phyloP scores from a whole-genome alignment of 495 filamentous ascomycete genomes.

The Viridothelium virens region DNA sequence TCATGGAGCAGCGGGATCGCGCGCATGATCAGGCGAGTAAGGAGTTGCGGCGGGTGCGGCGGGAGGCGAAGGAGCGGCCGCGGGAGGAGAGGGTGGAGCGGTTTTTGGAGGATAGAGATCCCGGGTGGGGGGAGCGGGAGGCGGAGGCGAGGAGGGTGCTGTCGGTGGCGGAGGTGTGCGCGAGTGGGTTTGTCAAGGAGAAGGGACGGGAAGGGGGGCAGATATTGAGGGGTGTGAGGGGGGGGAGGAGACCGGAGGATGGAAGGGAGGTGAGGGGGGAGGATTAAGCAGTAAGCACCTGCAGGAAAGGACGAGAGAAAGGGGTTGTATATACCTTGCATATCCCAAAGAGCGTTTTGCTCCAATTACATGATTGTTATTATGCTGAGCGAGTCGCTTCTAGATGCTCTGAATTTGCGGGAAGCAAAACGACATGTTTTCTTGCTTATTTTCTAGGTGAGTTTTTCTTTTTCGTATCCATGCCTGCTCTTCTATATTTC shows the following conservation, averaged over 20 bases:
- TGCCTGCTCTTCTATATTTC: too few relatives aligned
- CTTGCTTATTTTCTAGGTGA: too few relatives aligned
- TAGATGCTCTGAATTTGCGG: too few relatives aligned
- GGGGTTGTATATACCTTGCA: too few relatives aligned
- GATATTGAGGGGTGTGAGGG: neutral
- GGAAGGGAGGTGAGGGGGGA: neutral
- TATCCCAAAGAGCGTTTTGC: too few relatives aligned
- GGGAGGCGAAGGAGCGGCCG: conserved; percentile 41
- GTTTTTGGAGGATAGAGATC: conserved; percentile 65
- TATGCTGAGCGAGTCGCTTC: too few relatives aligned
- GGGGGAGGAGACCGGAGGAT: too few relatives aligned
- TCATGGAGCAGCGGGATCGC: conserved; percentile 55
- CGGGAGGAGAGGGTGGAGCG: conserved; percentile 58
- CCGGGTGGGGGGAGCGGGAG: conserved; percentile 23
- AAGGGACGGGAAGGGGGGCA: neutral
- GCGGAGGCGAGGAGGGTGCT: conserved; percentile 28
- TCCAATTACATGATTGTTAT: too few relatives aligned
- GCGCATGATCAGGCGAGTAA: conserved; percentile 55
- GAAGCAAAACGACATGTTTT: too few relatives aligned
- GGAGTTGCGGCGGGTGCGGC: conserved; percentile 51
- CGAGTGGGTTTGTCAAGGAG: conserved; percentile 21
- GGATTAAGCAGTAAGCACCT: too few relatives aligned
- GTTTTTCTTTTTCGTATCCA: too few relatives aligned
- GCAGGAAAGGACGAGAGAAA: too few relatives aligned
- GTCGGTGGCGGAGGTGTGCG: conserved; percentile 28